A percentile compares a stretch with the other conserved stretches of the same genome.
Evolutionary conservation across 495 filamentous ascomycete species (phyloP).

Genomic region (Recurvomyces mirabilis): DNA sequence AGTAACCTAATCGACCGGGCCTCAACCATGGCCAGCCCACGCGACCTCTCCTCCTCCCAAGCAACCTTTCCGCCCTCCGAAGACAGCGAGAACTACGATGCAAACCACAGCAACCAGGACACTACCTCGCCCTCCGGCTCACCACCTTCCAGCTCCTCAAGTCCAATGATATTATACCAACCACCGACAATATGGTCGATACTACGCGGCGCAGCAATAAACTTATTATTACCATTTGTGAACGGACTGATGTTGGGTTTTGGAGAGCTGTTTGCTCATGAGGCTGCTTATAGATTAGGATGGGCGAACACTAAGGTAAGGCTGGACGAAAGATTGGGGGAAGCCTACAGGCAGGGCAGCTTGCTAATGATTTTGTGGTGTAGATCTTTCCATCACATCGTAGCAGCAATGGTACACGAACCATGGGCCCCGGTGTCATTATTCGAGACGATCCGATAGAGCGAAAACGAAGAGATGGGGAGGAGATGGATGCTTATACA

Average conservation of each 20-base stretch:
- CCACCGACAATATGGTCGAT: conserved; percentile 79
- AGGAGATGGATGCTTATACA: conserved; percentile 40
- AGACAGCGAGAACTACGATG: conserved; percentile 85
- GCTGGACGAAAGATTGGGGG: neutral
- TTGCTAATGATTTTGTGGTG: neutral
- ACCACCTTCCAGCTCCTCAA: conserved; percentile 48
- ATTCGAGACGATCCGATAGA: conserved; percentile 44
- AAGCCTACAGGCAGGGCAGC: neutral
- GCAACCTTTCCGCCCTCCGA: conserved; percentile 78
- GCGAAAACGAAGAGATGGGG: conserved; percentile 33
- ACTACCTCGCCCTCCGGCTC: conserved; percentile 43
- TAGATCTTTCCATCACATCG: conserved; percentile 57
- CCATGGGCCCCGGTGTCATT: conserved; percentile 58
- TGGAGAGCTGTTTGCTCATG: conserved; percentile 91
- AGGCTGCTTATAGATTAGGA: conserved; percentile 81
- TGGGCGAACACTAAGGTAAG: conserved; percentile 89
- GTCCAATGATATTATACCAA: conserved; percentile 77
- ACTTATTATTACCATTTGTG: conserved; percentile 85
- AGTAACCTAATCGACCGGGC: no score
- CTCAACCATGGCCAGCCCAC: no score
- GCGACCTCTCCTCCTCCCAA: conserved; percentile 59
- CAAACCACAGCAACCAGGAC: conserved; percentile 38
- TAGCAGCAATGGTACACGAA: conserved; percentile 37
- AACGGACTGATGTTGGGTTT: conserved; percentile 98
- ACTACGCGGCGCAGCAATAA: conserved; percentile 83